Percentiles rank a stretch among this genome's conserved stretches.
Conservation (phyloP, 176 grass and related monocot genomes). For the Aechmea fasciata region DNA sequence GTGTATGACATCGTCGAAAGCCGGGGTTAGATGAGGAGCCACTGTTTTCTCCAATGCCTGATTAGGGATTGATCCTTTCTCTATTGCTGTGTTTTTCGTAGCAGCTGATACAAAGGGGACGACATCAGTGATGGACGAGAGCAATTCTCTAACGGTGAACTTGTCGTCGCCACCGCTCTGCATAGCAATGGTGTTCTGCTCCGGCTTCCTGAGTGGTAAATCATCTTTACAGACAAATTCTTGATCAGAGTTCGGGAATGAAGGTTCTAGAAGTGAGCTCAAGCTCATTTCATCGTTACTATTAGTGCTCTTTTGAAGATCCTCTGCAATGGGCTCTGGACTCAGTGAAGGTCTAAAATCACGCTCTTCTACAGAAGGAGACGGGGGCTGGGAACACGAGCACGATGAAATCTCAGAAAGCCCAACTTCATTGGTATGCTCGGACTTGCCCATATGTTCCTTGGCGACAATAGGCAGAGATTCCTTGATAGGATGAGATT, state of each 20-base stretch:
- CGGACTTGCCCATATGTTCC: conserved; percentile 16
- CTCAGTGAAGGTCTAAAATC: conserved; percentile 22
- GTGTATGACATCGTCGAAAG: conserved; percentile 73
- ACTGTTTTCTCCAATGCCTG: conserved; percentile 37
- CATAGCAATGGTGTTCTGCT: conserved; percentile 21
- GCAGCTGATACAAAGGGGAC: conserved; percentile 33
- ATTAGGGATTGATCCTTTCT: conserved; percentile 23
- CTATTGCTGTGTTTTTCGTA: conserved; percentile 13
- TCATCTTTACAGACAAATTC: conserved; percentile 64
- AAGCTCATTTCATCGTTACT: conserved; percentile 31
- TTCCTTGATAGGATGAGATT: conserved; percentile 32
- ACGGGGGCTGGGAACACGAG: conserved; percentile 17
- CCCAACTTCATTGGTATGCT: conserved; percentile 24
- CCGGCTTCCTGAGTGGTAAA: conserved; percentile 19
- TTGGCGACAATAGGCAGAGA: conserved; percentile 22
- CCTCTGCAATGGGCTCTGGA: conserved; percentile 38
- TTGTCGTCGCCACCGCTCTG: conserved; percentile 59
- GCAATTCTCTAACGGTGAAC: conserved; percentile 82
- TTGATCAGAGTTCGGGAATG: conserved; percentile 33
- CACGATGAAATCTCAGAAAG: conserved; percentile 42
- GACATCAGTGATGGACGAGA: conserved; percentile 55
- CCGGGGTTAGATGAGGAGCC: conserved; percentile 36
- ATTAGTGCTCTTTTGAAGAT: conserved; percentile 48
- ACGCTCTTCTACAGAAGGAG: conserved; percentile 31
- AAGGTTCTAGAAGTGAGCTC: conserved; percentile 37